Percentiles rank a stretch among this genome's conserved stretches.
Conservation (phyloP, 139 green algal genomes). For the Tetraselmis striata region DNA sequence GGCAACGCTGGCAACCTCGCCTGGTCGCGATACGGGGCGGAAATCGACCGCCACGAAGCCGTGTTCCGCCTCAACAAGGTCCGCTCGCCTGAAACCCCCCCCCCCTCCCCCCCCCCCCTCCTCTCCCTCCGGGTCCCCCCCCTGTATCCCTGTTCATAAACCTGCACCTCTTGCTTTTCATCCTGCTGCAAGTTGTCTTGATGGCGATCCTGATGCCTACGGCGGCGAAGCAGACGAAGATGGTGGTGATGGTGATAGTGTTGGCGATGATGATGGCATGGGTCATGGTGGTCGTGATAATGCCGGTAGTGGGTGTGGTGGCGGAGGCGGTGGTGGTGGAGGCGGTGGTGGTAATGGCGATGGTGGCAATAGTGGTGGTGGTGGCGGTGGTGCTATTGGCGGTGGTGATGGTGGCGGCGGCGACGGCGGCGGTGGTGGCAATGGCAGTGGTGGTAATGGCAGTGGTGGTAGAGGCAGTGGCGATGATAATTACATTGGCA, state of each 20-base stretch:
- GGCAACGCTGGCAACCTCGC: conserved; percentile 6
- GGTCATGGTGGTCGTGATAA: not conserved
- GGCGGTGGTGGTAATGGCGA: not conserved
- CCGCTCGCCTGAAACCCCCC: not conserved
- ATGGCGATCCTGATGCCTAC: too few species aligned
- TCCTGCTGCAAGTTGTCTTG: too few species aligned
- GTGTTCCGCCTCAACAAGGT: conserved; percentile 15
- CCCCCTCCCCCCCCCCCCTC: too few species aligned
- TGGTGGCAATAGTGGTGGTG: not conserved
- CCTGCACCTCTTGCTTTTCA: too few species aligned
- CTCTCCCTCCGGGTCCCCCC: too few species aligned
- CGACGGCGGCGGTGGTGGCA: not conserved
- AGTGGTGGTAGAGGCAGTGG: not conserved
- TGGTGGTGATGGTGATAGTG: too few species aligned
- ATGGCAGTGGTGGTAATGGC: not conserved
- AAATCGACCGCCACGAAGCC: conserved; percentile 13
- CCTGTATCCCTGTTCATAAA: too few species aligned
- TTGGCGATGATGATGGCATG: not conserved
- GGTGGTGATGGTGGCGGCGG: not conserved
- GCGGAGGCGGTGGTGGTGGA: too few species aligned
- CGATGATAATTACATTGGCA: not conserved
- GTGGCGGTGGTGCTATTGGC: not conserved
- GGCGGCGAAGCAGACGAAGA: too few species aligned
- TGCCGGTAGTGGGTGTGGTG: not conserved
- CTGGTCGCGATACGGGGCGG: not conserved